A percentile compares a stretch with the other conserved stretches of the same genome.
These are phyloP conservation scores for Neurospora cerealis DNA, from an alignment of 495 filamentous ascomycete genomes.

Conservation along the genomic window DNA sequence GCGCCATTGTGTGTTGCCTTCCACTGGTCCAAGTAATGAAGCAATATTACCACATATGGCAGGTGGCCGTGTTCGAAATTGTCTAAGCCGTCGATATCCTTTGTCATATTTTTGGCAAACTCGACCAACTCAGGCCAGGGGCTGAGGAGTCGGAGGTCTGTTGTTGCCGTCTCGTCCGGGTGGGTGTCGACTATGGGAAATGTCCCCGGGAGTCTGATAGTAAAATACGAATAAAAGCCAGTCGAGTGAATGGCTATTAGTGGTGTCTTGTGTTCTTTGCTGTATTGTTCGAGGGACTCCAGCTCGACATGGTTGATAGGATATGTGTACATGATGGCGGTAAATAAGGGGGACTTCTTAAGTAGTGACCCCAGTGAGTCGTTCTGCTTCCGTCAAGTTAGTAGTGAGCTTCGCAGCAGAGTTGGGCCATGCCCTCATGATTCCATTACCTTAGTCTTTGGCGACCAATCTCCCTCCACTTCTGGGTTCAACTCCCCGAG, in stretches of 20 bases:
- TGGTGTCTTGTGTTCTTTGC: conserved; percentile 54
- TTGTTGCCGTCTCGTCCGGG: conserved; percentile 74
- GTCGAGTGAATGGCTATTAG: conserved; percentile 76
- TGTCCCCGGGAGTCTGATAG: conserved; percentile 57
- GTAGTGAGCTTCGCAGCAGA: conserved; percentile 6
- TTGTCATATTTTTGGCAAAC: conserved; percentile 52
- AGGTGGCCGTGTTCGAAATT: conserved; percentile 88
- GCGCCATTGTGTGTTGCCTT: conserved; percentile 59
- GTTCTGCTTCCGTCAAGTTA: background rate
- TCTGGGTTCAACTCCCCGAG: conserved; percentile 94
- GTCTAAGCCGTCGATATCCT: conserved; percentile 55
- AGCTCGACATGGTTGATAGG: conserved; percentile 55
- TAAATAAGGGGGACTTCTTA: conserved; percentile 45
- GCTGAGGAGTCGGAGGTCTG: conserved; percentile 73
- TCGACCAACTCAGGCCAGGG: conserved; percentile 78
- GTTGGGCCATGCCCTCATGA: background rate
- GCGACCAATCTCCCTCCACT: conserved; percentile 59
- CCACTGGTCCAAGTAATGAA: conserved; percentile 84
- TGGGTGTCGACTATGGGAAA: conserved; percentile 98
- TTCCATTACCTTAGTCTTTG: conserved; percentile 26
- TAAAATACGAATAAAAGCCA: conserved; percentile 83
- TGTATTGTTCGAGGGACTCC: conserved; percentile 45
- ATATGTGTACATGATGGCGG: conserved; percentile 63
- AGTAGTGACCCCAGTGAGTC: conserved; percentile 28
- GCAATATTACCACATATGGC: conserved; percentile 74